Conservation (phyloP, 78 protist species). For the Polysphondylium violaceum region DNA sequence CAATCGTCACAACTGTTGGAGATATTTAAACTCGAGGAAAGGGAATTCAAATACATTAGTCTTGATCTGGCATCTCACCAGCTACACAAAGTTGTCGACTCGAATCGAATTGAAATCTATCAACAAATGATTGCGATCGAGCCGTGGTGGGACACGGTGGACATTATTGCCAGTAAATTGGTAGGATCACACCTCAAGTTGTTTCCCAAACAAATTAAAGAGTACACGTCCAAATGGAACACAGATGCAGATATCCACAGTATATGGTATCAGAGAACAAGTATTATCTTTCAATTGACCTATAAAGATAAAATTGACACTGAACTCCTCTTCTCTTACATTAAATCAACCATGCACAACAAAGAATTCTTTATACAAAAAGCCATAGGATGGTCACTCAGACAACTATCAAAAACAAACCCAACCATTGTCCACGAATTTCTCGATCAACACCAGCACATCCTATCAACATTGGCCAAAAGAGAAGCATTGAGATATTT, state of each 20-base stretch:
- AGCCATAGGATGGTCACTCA: conserved; percentile 57
- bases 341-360: neutral
- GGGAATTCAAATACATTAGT: conserved; percentile 48
- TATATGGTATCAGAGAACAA: conserved; percentile 23
- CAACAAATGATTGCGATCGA: neutral
- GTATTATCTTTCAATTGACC: conserved; percentile 36
- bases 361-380: conserved; percentile 50
- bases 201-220: neutral
- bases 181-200: conserved; percentile 23
- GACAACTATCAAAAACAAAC: conserved; percentile 14
- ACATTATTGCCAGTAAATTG: conserved; percentile 17
- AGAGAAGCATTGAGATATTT: conserved; percentile 46
- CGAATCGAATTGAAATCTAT: neutral
- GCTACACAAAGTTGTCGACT: neutral
- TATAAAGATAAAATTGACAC: conserved; percentile 24
- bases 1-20: neutral
- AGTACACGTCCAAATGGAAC: conserved; percentile 18
- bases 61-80: conserved; percentile 7
- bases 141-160: conserved; percentile 63
- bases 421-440: neutral
- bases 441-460: neutral
- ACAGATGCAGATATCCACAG: neutral
- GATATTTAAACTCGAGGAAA: conserved; percentile 15
- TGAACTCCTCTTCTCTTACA: conserved; percentile 17
- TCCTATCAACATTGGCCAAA: conserved; percentile 1